Conservation (phyloP, 768 basidiomycete genomes). For the Cyathus striatus region DNA sequence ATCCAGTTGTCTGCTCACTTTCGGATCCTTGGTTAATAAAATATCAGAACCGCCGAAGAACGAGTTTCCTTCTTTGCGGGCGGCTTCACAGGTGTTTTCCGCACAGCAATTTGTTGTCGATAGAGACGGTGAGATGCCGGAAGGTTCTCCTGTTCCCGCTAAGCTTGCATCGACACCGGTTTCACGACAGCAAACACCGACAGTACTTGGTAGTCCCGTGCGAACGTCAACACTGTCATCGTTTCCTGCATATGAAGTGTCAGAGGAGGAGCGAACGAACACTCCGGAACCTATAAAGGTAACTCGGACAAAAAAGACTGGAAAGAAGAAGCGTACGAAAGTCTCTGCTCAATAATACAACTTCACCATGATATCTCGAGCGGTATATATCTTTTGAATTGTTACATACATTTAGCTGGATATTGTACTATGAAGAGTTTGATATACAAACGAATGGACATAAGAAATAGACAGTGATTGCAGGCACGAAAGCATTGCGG, state of each 20-base stretch:
- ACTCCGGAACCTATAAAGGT: constrained; percentile 75
- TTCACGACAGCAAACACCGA: constrained; percentile 12
- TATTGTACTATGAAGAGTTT: background rate
- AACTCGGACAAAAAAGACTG: constrained; percentile 57
- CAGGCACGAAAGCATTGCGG: too few relatives aligned
- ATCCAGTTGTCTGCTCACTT: too few relatives aligned
- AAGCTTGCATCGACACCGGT: constrained; percentile 19
- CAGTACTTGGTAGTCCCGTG: constrained; percentile 10
- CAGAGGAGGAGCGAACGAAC: constrained; percentile 38
- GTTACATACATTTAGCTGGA: background rate
- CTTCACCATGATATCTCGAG: background rate
- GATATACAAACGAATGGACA: constrained; percentile 5
- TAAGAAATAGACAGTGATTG: background rate
- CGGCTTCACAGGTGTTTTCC: constrained; percentile 31
- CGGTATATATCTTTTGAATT: background rate
- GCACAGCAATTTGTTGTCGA: constrained; percentile 60
- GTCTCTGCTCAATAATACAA: constrained; percentile 3
- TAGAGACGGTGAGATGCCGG: constrained; percentile 83
- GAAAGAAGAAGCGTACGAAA: constrained; percentile 65
- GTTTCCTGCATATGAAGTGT: constrained; percentile 52
- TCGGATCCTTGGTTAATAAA: background rate
- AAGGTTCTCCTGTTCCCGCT: constrained; percentile 32
- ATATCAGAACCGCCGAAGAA: constrained; percentile 10
- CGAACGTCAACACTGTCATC: constrained; percentile 31
- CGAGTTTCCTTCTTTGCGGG: constrained; percentile 40